Base-by-base conservation (phyloP, 129 eudicot genomes). In the Chrysanthemum lavandulifolium region DNA sequence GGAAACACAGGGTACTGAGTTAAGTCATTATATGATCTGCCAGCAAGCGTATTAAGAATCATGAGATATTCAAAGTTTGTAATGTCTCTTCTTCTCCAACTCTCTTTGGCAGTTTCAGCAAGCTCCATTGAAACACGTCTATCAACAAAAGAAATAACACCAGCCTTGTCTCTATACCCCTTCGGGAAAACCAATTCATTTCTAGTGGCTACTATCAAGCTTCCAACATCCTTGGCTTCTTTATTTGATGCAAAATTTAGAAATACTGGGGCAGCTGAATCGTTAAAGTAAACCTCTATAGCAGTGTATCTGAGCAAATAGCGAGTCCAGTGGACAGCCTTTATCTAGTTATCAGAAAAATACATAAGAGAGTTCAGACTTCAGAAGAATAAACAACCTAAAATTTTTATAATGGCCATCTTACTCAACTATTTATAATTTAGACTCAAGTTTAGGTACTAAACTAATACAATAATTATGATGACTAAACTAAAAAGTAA, bases 1-100 rank as follows among this genome's bases (percentile, higher is more conserved):
- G 99, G 99, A 79, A 95, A 95, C 13, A 95, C 87, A 15, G 97
- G 99, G 81, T 95, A 95, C 74, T 91, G 99, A 57, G 99, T 95
- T 59, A 95, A 76, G 82, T 95, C 99, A 83, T 95, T 95, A 78
- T 95, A 95, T 15, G 99, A 91, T 71, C 99, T 82, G 68, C 99
- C 97, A 3, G 99, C 82, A 72, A 95, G 97, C 13, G 99, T 91
- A 69, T 95, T 95, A 5, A 95, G 88, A 73, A 79, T 80, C 97
- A 95, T 95, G 60, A 95, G 78, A 74, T 95, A 95, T 76, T 95
- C 97, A 79, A 95, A 95, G 79, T 95, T 95, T 43, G 97, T 88
- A 15, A 95, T 95, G 61, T 95, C 99, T 74, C 99, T 85, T 83
- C 96, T 91, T 83, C 90, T 88, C 99, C 99, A 95, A 49, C 99